phyloP scores from a whole-genome alignment of 495 filamentous ascomycete genomes.

The Penicillium soppii region DNA sequence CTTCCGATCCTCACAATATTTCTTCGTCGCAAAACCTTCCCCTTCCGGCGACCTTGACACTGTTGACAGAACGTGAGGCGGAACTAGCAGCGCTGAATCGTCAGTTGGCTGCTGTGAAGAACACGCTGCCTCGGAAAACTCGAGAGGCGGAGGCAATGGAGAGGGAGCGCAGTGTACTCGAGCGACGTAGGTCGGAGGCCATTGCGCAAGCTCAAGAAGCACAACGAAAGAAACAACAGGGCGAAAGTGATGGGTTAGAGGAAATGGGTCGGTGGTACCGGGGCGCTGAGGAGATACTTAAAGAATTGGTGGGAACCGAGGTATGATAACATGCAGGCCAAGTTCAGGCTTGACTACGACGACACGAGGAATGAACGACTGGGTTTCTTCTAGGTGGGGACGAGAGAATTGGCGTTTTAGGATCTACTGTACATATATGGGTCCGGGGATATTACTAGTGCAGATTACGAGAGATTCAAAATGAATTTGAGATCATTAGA shows the following conservation, averaged over 20 bases:
- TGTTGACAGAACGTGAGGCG: constrained; percentile 55
- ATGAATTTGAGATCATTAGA: constrained; percentile 5
- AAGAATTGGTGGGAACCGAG: constrained; percentile 59
- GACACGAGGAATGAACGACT: constrained; percentile 22
- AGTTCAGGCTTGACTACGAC: constrained; percentile 6
- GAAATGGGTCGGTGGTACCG: constrained; percentile 81
- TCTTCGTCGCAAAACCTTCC: constrained; percentile 42
- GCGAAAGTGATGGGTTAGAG: constrained; percentile 76
- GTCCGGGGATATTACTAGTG: not conserved
- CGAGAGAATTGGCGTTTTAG: constrained; percentile 24
- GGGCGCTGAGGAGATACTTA: constrained; percentile 66
- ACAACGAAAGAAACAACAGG: constrained; percentile 70
- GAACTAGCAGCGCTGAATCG: constrained; percentile 64
- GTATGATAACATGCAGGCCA: constrained; percentile 13
- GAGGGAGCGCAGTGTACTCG: constrained; percentile 68
- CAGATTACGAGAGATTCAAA: not conserved
- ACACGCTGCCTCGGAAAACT: constrained; percentile 65
- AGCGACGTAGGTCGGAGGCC: constrained; percentile 66
- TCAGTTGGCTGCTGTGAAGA: constrained; percentile 64
- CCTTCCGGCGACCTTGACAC: constrained; percentile 37
- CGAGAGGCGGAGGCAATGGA: constrained; percentile 71
- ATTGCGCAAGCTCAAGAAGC: constrained; percentile 76
- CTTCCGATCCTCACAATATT: constrained; percentile 21
- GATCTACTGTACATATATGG: constrained; percentile 17
- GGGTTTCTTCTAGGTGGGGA: constrained; percentile 4